phyloP scores from a whole-genome alignment of 148 eudicot species.

The Rhododendron ferrugineum region DNA sequence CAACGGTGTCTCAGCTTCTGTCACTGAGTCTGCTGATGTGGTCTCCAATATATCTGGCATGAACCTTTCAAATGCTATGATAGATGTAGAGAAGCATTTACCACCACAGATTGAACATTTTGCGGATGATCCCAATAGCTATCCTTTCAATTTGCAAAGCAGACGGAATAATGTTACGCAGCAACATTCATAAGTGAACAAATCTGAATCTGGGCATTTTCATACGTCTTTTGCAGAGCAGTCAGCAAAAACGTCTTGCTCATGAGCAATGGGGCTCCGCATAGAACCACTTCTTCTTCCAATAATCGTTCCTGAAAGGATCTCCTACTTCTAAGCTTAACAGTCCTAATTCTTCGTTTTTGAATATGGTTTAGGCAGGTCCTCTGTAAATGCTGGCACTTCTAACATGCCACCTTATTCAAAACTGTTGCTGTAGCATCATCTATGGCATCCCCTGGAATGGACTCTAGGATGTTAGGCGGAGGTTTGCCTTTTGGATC shows the following conservation, averaged over 20 bases:
- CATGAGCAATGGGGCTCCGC: constrained; percentile 14
- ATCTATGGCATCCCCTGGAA: constrained; percentile 47
- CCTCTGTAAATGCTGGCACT: constrained; percentile 60
- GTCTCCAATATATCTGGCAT: constrained; percentile 53
- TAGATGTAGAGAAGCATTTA: constrained; percentile 38
- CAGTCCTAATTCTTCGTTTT: constrained; percentile 26
- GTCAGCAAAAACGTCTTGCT: constrained; percentile 19
- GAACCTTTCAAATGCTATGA: constrained; percentile 39
- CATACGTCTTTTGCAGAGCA: constrained; percentile 36
- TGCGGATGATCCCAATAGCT: constrained; percentile 22
- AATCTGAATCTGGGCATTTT: constrained; percentile 45
- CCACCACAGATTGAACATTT: constrained; percentile 31
- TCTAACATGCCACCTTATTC: constrained; percentile 58
- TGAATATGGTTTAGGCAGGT: constrained; percentile 62
- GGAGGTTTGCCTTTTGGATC: constrained; percentile 43
- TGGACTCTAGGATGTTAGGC: constrained; percentile 49
- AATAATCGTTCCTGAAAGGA: constrained; percentile 51
- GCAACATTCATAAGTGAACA: constrained; percentile 45
- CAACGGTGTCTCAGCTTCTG: constrained; percentile 28
- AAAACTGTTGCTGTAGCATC: constrained; percentile 76
- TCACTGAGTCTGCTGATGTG: constrained; percentile 29
- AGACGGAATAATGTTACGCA: constrained; percentile 2
- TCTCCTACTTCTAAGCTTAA: constrained; percentile 37
- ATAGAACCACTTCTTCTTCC: constrained; percentile 10
- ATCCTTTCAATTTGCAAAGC: constrained; percentile 33